A percentile compares a stretch with the other conserved stretches of the same genome.
These are phyloP conservation scores for Entrophospora sp. DNA, from an alignment of 192 early-diverging fungal genomes.

Conservation along the genomic window DNA sequence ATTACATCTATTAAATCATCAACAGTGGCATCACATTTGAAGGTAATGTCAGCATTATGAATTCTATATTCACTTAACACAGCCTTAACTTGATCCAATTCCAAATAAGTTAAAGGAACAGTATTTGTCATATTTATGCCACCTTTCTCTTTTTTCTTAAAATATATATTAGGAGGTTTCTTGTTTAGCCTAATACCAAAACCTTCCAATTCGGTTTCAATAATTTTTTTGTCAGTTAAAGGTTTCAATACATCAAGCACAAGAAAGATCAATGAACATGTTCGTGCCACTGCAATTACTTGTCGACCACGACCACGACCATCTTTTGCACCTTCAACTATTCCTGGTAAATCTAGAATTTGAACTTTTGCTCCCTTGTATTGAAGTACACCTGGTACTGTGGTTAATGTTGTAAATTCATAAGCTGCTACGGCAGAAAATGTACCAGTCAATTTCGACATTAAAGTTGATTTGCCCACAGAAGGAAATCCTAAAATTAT, in stretches of 20 bases:
- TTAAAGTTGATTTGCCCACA: conserved; percentile 96
- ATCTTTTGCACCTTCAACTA: conserved; percentile 98
- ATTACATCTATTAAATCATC: conserved; percentile 98
- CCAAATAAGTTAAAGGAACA: conserved; percentile 79
- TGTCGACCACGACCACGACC: conserved; percentile 94
- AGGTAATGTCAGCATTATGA: conserved; percentile 91
- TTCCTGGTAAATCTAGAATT: conserved; percentile 96
- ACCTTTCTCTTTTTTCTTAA: conserved; percentile 98
- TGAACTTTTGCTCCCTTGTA: conserved; percentile 99
- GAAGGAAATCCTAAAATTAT: conserved; percentile 74
- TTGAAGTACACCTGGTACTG: conserved; percentile 90
- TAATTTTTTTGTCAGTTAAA: conserved; percentile 85
- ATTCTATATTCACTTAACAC: conserved; percentile 92
- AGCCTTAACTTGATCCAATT: conserved; percentile 86
- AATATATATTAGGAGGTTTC: conserved; percentile 87
- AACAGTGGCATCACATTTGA: conserved; percentile 87
- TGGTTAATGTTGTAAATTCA: conserved; percentile 99
- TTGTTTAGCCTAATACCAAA: conserved; percentile 98
- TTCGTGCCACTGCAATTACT: conserved; percentile 95
- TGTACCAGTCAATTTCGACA: conserved; percentile 95
- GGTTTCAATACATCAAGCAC: conserved; percentile 97
- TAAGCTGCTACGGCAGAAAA: conserved; percentile 94
- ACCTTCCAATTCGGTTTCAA: conserved; percentile 95
- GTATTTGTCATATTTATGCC: conserved; percentile 93
- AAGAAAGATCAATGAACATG: conserved; percentile 94